Conservation (phyloP, 495 filamentous ascomycete species). For the Neurospora intermedia region DNA sequence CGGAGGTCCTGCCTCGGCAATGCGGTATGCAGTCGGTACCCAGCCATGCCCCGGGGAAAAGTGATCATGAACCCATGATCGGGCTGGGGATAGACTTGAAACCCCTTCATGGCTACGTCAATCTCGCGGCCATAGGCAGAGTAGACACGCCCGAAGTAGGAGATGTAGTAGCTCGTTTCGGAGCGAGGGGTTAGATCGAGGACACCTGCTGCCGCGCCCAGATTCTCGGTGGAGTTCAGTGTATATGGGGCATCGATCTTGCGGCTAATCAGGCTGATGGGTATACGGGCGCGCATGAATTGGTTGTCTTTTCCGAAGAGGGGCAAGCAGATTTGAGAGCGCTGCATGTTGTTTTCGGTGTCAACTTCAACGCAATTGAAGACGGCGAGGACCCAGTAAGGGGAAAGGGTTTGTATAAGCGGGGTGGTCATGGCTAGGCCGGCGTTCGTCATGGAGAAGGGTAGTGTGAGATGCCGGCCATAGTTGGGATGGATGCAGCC, state of each 20-base stretch:
- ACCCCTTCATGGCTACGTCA: slow-evolving; percentile 16
- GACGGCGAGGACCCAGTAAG: slow-evolving; percentile 18
- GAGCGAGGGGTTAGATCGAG: slow-evolving; percentile 8
- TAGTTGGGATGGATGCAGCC: slow-evolving; percentile 6
- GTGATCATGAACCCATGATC: slow-evolving; percentile 14
- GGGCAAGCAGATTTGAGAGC: slow-evolving; percentile 12
- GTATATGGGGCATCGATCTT: neutral
- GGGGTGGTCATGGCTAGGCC: slow-evolving; percentile 16
- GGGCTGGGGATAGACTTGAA: slow-evolving; percentile 2
- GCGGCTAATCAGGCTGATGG: slow-evolving; percentile 11
- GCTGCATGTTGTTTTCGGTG: neutral
- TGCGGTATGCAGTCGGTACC: slow-evolving; percentile 3
- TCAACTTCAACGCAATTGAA: slow-evolving; percentile 18
- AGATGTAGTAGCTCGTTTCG: slow-evolving; percentile 12
- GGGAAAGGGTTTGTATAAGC: slow-evolving; percentile 16
- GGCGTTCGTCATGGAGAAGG: slow-evolving; percentile 19
- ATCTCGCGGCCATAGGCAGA: slow-evolving; percentile 15
- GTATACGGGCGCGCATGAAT: slow-evolving; percentile 16
- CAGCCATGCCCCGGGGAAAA: slow-evolving; percentile 13
- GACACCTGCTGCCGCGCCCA: slow-evolving; percentile 3
- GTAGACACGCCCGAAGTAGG: slow-evolving; percentile 17
- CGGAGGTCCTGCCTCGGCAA: slow-evolving; percentile 5
- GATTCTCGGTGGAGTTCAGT: neutral
- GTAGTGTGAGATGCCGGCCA: slow-evolving; percentile 7
- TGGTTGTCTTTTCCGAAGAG: slow-evolving; percentile 17